Percentiles rank a stretch among this genome's conserved stretches.
Evolutionary conservation across 1,284 basidiomycete genomes (phyloP).

Genomic region (Puccinia coronata): DNA sequence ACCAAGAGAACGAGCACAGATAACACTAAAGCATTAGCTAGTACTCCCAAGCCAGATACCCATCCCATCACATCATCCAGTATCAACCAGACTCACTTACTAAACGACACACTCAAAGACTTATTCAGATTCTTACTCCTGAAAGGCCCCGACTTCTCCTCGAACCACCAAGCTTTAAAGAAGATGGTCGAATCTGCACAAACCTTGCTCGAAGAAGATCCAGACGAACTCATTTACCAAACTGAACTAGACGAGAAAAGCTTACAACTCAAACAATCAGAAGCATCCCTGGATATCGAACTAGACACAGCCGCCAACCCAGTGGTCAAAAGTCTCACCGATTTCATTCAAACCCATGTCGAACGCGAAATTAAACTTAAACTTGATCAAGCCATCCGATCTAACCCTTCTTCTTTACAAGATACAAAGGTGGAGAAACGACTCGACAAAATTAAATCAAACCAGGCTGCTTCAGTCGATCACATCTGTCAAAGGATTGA

Average conservation of each 20-base stretch:
- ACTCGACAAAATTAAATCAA: not conserved
- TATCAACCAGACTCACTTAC: not conserved
- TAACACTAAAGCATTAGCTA: too few relatives aligned
- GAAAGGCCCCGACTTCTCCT: not conserved
- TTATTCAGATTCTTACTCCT: conserved; percentile 10
- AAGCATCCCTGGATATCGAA: not conserved
- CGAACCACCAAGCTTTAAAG: conserved; percentile 6
- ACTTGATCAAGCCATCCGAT: not conserved
- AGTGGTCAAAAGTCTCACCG: not conserved
- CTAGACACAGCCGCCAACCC: not conserved
- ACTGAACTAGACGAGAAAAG: conserved; percentile 22
- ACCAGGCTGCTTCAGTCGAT: not conserved
- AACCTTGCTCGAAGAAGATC: not conserved
- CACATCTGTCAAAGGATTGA: not conserved
- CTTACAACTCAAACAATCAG: not conserved
- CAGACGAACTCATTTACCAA: conserved; percentile 22
- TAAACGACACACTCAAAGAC: not conserved
- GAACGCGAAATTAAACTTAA: not conserved
- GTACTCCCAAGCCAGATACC: too few relatives aligned
- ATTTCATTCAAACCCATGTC: conserved; percentile 9
- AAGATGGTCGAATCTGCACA: conserved; percentile 18
- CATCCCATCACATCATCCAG: too few relatives aligned
- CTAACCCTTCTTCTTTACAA: not conserved
- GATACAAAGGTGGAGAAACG: not conserved
- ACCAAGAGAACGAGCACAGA: too few relatives aligned